Conservation (phyloP, 164 flowering plant species). For the Stephania cephalantha region DNA sequence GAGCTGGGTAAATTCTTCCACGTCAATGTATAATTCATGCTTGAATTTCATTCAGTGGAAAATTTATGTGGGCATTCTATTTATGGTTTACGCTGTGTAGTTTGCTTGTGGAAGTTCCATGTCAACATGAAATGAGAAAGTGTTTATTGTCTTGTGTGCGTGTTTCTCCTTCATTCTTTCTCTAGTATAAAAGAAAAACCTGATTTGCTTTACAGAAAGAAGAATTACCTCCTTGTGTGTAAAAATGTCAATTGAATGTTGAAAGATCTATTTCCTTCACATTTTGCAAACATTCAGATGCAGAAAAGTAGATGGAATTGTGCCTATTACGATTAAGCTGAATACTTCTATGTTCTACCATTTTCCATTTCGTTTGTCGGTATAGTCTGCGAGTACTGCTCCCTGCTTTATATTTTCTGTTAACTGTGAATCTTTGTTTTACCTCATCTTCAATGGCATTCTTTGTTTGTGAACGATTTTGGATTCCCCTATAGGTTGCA, state of each 20-base stretch:
- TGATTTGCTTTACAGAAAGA: not conserved
- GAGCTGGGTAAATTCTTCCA: slow-evolving; percentile 40
- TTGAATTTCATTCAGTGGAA: slow-evolving; percentile 22
- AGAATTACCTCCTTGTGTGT: not conserved
- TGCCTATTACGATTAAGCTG: not conserved
- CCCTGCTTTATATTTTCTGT: not conserved
- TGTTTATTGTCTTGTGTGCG: slow-evolving; percentile 16
- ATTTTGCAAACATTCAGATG: not conserved
- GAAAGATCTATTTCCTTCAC: not conserved
- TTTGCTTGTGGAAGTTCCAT: slow-evolving; percentile 26
- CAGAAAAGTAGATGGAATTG: not conserved
- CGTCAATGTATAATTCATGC: slow-evolving; percentile 26
- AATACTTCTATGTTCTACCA: not conserved
- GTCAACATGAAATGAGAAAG: slow-evolving; percentile 28
- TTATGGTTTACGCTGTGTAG: slow-evolving; percentile 26
- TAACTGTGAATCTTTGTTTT: not conserved
- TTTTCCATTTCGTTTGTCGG: not conserved
- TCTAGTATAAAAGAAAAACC: not conserved
- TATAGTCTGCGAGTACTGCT: not conserved
- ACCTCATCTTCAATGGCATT: not conserved
- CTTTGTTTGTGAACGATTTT: too few relatives aligned
- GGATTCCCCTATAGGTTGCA: too few relatives aligned
- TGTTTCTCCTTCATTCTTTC: slow-evolving; percentile 4
- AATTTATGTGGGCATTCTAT: slow-evolving; percentile 18
- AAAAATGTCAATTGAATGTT: not conserved